Evolutionary conservation across 441 rosid genomes (phyloP).

Genomic region (Jatropha multifida): DNA sequence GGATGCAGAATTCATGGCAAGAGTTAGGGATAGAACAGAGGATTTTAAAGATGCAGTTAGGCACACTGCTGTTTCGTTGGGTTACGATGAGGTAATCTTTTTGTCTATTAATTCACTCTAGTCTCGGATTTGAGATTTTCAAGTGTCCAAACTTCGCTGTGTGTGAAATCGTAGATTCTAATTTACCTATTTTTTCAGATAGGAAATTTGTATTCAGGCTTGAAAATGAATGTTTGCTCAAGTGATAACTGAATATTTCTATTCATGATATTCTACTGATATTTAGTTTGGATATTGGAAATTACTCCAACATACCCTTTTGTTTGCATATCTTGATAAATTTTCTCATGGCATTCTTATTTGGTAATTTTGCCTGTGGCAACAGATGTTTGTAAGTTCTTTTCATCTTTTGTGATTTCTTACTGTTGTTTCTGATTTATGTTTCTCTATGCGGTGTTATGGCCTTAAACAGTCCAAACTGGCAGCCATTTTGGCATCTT

Average conservation of each 20-base stretch:
- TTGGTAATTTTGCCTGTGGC: not conserved
- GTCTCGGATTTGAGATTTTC: not conserved
- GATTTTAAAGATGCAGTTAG: conserved; percentile 92
- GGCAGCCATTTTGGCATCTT: conserved; percentile 85
- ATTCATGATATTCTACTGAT: not conserved
- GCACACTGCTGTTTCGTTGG: conserved; percentile 57
- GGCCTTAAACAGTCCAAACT: conserved; percentile 56
- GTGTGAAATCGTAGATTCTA: not conserved
- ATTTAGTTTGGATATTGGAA: not conserved
- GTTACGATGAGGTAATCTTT: conserved; percentile 65
- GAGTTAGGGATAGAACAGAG: conserved; percentile 81
- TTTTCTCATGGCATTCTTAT: not conserved
- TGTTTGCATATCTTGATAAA: not conserved
- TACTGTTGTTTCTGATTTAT: conserved; percentile 9
- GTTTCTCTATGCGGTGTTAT: not conserved
- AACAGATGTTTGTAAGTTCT: conserved; percentile 1
- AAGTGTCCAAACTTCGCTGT: not conserved
- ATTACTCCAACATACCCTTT: not conserved
- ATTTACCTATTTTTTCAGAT: not conserved
- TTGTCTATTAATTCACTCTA: conserved; percentile 4
- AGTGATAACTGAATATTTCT: not conserved
- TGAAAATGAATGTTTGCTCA: not conserved
- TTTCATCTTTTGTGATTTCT: not conserved
- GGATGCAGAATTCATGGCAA: conserved; percentile 51
- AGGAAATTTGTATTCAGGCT: not conserved